These are phyloP conservation scores for Aspergillus sp. DNA, from an alignment of 2,329 filamentous ascomycete species.

Conservation along the genomic window DNA sequence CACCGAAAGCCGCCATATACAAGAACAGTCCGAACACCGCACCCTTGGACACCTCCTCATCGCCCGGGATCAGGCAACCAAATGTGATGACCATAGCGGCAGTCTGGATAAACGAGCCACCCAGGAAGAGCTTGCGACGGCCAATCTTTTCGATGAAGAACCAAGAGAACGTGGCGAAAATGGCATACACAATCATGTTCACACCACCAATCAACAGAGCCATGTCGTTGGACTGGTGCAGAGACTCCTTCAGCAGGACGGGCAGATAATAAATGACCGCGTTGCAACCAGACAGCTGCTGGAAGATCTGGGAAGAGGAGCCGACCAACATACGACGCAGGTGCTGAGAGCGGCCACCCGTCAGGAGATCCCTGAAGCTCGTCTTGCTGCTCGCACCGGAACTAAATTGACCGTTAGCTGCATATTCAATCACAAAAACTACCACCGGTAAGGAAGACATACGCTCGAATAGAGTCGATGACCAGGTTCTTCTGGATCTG, in stretches of 20 bases:
- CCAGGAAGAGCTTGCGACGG: conserved; percentile 42
- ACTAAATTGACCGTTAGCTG: conserved; percentile 42
- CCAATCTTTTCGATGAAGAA: conserved; percentile 50
- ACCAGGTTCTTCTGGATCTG: conserved; percentile 62
- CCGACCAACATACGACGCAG: conserved; percentile 41
- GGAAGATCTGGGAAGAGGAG: conserved; percentile 42
- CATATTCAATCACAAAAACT: conserved; percentile 24
- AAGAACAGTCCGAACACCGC: conserved; percentile 62
- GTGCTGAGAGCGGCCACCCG: conserved; percentile 38
- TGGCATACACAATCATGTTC: conserved; percentile 47
- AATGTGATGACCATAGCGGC: conserved; percentile 40
- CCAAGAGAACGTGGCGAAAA: conserved; percentile 45
- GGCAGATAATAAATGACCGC: conserved; percentile 50
- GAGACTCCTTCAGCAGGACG: conserved; percentile 47
- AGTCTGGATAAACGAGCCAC: conserved; percentile 39
- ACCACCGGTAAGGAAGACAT: conserved; percentile 22
- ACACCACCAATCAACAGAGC: conserved; percentile 54
- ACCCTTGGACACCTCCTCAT: conserved; percentile 28
- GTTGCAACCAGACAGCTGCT: conserved; percentile 52
- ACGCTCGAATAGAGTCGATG: conserved; percentile 64
- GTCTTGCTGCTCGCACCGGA: conserved; percentile 55
- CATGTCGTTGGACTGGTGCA: conserved; percentile 41
- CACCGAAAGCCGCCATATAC: conserved; percentile 68
- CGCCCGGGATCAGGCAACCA: conserved; percentile 34
- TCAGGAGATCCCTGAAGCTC: conserved; percentile 41